Conservation (phyloP, 345 rosid species). For the Trapa incisa region DNA sequence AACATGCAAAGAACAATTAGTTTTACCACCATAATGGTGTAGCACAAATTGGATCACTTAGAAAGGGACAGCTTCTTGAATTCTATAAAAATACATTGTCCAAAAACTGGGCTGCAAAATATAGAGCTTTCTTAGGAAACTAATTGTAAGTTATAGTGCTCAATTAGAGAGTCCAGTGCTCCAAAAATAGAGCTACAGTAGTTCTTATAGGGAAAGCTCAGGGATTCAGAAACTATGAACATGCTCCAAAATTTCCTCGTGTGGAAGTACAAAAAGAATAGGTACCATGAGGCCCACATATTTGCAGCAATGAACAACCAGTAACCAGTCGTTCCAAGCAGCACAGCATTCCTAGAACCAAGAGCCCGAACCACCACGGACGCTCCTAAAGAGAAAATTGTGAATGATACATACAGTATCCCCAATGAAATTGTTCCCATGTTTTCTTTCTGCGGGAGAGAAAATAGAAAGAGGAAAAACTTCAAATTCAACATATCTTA, state of each 20-base stretch:
- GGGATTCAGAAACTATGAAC: neutral
- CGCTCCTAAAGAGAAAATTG: conserved; percentile 67
- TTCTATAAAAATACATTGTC: neutral
- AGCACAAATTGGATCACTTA: neutral
- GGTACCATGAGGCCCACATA: conserved; percentile 71
- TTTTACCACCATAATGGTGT: neutral
- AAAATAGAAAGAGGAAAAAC: neutral
- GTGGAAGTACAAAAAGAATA: neutral
- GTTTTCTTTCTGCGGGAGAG: conserved; percentile 34
- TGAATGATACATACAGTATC: conserved; percentile 74
- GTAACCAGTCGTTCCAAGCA: conserved; percentile 82
- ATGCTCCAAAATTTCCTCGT: neutral
- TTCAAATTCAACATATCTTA: neutral
- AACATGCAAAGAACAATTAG: neutral
- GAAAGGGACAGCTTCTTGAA: neutral
- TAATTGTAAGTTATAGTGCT: neutral
- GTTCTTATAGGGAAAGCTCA: neutral
- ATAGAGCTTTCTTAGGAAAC: neutral
- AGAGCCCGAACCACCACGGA: conserved; percentile 65
- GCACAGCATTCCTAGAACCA: conserved; percentile 73
- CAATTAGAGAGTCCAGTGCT: neutral
- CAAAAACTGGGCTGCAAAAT: neutral
- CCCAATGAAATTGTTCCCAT: conserved; percentile 85
- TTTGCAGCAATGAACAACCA: conserved; percentile 89
- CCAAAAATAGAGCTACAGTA: neutral